These are phyloP conservation scores for Phoma sp. DNA, from an alignment of 2,329 filamentous ascomycete genomes.

Conservation along the genomic window DNA sequence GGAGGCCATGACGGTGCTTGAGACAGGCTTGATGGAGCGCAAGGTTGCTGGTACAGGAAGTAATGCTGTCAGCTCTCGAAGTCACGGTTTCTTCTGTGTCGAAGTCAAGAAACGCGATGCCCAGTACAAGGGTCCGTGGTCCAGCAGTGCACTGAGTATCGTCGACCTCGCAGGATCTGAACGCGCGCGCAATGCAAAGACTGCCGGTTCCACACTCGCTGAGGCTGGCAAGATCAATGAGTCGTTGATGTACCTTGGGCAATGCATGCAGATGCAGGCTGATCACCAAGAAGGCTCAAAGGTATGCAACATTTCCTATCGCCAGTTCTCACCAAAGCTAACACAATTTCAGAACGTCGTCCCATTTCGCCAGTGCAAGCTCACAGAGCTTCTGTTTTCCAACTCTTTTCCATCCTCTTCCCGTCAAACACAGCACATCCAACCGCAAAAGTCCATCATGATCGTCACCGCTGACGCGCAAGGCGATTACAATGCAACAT, in stretches of 20 bases:
- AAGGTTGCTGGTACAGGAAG: conserved; percentile 89
- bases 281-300: conserved; percentile 76
- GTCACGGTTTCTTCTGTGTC: conserved; percentile 94
- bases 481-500: conserved; percentile 96
- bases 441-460: conserved; percentile 89
- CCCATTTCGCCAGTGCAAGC: conserved; percentile 68
- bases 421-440: conserved; percentile 52
- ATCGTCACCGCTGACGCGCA: conserved; percentile 92
- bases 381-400: conserved; percentile 60
- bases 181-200: conserved; percentile 90
- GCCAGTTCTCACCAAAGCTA: conserved; percentile 7
- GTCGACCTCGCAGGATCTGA: conserved; percentile 96
- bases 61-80: conserved; percentile 90
- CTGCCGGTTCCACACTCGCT: conserved; percentile 86
- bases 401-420: conserved; percentile 57
- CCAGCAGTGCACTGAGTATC: conserved; percentile 79
- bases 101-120: conserved; percentile 85
- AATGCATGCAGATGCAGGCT: conserved; percentile 94
- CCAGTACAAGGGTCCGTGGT: conserved; percentile 68
- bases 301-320: conserved; percentile 54
- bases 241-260: conserved; percentile 96
- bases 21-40: conserved; percentile 85
- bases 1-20: conserved; percentile 87
- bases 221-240: conserved; percentile 99
- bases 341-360: conserved; percentile 62